Base-by-base conservation (phyloP, 164 flowering plant species). In the Vitis rupestris region DNA sequence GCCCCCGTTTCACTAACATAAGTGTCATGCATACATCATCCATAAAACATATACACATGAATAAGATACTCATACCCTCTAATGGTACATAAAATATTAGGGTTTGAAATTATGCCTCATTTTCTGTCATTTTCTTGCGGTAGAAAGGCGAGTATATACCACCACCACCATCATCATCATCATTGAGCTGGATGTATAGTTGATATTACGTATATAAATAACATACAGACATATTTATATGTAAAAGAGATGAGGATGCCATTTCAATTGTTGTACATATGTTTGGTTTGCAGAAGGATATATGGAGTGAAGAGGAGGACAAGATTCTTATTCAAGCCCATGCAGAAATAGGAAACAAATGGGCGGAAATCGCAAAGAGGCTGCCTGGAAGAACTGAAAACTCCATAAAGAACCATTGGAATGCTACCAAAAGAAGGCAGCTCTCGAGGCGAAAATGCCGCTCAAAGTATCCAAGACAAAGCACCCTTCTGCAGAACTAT, bases 381-480 rank as follows among this genome's bases (percentile, higher is more conserved):
- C 60, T 94, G 12, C 87, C 91, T 0, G 97, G 96, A 51, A 85
- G 98, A 69, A 88, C 97, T 0, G 98, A 94, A 65, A 94, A 94
- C 75, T 83, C 94, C 3, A 92, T 90, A 12, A 94, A 92, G 63
- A 94, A 94, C 79, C 97, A 92, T 31, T 92, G 98, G 96, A 90
- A 92, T 56, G 97, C 97, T 7, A 89, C 98, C 15, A 92, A 89
- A 65, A 80, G 96, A 69, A 86, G 88, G 77, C 92, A 87, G 57
- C 81, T 78, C 56, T 82, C 92, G 4, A 82, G 79, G 65, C 67
- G 92, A 59, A 87, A 82, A 64, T 81, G 84, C 63, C 81, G 89
- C 1, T 76, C 92, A 14, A 88, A 81, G 60, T 71, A 80, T 72
- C 83, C 85, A 0, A 84, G 75, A 78, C 74, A 85, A 10, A 78